Conservation (phyloP, 106 monocot species). For the Phalaenopsis equestris region DNA sequence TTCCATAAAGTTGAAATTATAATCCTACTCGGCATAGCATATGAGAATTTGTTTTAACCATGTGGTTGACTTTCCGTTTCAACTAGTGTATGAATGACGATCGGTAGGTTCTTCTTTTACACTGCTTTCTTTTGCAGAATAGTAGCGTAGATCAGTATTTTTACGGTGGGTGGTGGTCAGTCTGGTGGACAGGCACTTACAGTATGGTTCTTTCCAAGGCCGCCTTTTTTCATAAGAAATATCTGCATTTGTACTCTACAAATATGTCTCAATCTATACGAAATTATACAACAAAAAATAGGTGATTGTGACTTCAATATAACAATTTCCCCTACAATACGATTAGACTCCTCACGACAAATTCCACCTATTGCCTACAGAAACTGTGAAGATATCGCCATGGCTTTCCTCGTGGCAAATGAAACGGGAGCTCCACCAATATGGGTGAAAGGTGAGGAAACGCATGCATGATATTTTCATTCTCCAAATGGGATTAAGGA, state of each 20-base stretch:
- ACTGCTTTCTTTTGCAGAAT: constrained; percentile 16
- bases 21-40: neutral
- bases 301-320: constrained; percentile 21
- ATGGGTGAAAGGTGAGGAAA: constrained; percentile 59
- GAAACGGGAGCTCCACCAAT: constrained; percentile 48
- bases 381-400: constrained; percentile 80
- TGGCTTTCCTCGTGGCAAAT: constrained; percentile 73
- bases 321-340: neutral
- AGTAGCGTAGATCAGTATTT: constrained; percentile 27
- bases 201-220: constrained; percentile 85
- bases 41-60: neutral
- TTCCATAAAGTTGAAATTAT: neutral
- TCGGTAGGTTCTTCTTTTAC: neutral
- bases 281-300: constrained; percentile 49
- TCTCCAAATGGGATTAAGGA: neutral
- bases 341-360: neutral
- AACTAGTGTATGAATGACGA: neutral
- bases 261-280: constrained; percentile 55
- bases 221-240: constrained; percentile 79
- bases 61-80: neutral
- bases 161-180: constrained; percentile 79
- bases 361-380: constrained; percentile 18
- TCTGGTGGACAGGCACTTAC: constrained; percentile 78
- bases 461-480: neutral
- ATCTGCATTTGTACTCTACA: constrained; percentile 57